Evolutionary conservation across 2,329 filamentous ascomycete genomes (phyloP).

Genomic region (Ramularia collo-cygni): DNA sequence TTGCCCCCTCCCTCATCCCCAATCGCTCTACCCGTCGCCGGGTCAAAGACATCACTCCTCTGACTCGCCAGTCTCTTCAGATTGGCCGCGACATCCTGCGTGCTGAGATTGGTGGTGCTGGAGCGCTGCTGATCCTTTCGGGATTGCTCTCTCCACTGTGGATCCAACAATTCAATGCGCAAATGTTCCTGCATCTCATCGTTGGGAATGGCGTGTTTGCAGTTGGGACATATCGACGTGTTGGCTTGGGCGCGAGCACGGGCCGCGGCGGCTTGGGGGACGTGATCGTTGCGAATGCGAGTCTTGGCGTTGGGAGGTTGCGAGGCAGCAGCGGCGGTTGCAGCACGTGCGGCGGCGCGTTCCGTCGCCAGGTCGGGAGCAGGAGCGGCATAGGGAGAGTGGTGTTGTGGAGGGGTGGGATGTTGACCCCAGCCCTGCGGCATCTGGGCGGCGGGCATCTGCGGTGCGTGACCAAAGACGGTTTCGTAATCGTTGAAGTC

Average conservation of each 20-base stretch:
- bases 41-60: constrained; percentile 79
- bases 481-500: constrained; percentile 54
- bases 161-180: constrained; percentile 89
- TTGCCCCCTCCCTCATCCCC: constrained; percentile 53
- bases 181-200: constrained; percentile 88
- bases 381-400: constrained; percentile 17
- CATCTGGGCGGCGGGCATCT: constrained; percentile 23
- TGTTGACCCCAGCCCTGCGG: constrained; percentile 21
- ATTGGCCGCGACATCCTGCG: constrained; percentile 83
- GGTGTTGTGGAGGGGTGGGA: constrained; percentile 30
- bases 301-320: constrained; percentile 45
- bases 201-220: constrained; percentile 80
- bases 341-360: constrained; percentile 60
- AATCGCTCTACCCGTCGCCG: constrained; percentile 58
- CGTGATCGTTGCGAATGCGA: constrained; percentile 90
- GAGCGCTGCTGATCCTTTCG: constrained; percentile 80
- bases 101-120: constrained; percentile 78
- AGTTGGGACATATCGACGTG: constrained; percentile 83
- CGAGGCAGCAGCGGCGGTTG: constrained; percentile 43
- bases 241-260: constrained; percentile 39
- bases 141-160: constrained; percentile 91
- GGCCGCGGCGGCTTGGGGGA: constrained; percentile 72
- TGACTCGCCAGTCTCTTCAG: constrained; percentile 91
- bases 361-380: constrained; percentile 27
- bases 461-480: constrained; percentile 26